Evolutionary conservation across 164 flowering plant genomes (phyloP).

Genomic region (Warburgia ugandensis): DNA sequence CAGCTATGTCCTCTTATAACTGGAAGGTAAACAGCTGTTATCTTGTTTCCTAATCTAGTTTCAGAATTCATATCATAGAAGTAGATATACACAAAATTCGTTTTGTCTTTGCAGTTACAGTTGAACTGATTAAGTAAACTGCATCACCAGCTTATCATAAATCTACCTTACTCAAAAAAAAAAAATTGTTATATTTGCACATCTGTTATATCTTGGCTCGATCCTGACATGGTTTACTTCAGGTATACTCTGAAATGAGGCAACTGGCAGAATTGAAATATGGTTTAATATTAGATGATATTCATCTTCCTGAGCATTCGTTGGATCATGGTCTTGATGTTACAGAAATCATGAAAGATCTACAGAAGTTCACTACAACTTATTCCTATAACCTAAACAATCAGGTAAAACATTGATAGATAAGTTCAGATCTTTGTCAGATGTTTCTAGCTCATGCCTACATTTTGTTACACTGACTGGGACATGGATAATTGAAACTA

Average conservation of each 20-base stretch:
- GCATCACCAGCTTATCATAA: too few species aligned
- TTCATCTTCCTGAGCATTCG: conserved; percentile 17
- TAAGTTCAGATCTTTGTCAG: neutral
- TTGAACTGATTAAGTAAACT: too few species aligned
- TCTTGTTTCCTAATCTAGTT: neutral
- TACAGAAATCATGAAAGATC: conserved; percentile 14
- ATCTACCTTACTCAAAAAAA: too few species aligned
- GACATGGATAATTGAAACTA: neutral
- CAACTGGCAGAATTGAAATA: conserved; percentile 26
- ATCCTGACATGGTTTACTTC: conserved; percentile 3
- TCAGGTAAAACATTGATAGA: conserved; percentile 10
- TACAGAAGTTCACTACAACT: conserved; percentile 13
- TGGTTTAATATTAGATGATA: conserved; percentile 20
- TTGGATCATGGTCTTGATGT: conserved; percentile 15
- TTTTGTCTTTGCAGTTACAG: neutral
- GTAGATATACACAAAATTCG: neutral
- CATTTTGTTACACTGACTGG: neutral
- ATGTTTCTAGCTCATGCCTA: too few species aligned
- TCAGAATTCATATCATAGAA: neutral
- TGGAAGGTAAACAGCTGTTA: conserved; percentile 19
- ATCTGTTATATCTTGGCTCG: too few species aligned
- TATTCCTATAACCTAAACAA: conserved; percentile 20
- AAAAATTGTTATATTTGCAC: too few species aligned
- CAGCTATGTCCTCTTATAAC: conserved; percentile 23
- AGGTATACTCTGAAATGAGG: conserved; percentile 28